Evolutionary conservation across 1,284 basidiomycete species (phyloP).

Genomic region (Moesziomyces parantarcticus): DNA sequence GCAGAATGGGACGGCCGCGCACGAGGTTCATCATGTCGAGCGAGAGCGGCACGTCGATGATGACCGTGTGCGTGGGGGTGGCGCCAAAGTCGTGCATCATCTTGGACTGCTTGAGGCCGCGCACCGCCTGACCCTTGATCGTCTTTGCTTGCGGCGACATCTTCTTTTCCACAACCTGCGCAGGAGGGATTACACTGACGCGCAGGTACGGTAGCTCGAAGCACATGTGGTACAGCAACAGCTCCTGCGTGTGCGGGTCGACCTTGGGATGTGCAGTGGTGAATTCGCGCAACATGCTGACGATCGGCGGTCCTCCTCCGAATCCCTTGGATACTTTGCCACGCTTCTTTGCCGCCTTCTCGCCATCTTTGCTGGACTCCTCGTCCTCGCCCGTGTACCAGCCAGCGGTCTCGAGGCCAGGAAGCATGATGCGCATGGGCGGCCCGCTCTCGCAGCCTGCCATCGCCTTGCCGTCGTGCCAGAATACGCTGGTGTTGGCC

Average conservation of each 20-base stretch:
- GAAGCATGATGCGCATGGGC: slow-evolving; percentile 69
- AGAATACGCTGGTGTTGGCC: slow-evolving; percentile 71
- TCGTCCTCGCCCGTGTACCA: slow-evolving; percentile 68
- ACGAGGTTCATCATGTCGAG: slow-evolving; percentile 70
- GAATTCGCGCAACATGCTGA: slow-evolving; percentile 69
- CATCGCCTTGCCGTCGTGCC: slow-evolving; percentile 69
- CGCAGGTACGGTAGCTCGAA: slow-evolving; percentile 70
- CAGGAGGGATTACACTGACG: slow-evolving; percentile 69
- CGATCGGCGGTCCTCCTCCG: slow-evolving; percentile 36
- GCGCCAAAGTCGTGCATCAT: slow-evolving; percentile 73
- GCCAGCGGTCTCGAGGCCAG: slow-evolving; percentile 70
- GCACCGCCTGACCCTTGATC: slow-evolving; percentile 53
- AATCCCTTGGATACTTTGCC: slow-evolving; percentile 20
- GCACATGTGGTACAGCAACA: slow-evolving; percentile 70
- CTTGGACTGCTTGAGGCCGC: slow-evolving; percentile 62
- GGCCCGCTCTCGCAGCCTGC: slow-evolving; percentile 72
- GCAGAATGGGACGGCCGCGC: slow-evolving; percentile 69
- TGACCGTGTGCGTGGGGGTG: slow-evolving; percentile 68
- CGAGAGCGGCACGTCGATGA: slow-evolving; percentile 71
- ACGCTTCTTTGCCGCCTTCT: background rate
- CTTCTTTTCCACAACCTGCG: background rate
- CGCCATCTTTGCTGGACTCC: slow-evolving; percentile 5
- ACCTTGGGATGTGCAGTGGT: slow-evolving; percentile 71
- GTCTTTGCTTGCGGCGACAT: slow-evolving; percentile 12
- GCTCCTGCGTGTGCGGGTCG: slow-evolving; percentile 70